phyloP scores from a whole-genome alignment of 768 basidiomycete genomes.

The Suillus decipiens region DNA sequence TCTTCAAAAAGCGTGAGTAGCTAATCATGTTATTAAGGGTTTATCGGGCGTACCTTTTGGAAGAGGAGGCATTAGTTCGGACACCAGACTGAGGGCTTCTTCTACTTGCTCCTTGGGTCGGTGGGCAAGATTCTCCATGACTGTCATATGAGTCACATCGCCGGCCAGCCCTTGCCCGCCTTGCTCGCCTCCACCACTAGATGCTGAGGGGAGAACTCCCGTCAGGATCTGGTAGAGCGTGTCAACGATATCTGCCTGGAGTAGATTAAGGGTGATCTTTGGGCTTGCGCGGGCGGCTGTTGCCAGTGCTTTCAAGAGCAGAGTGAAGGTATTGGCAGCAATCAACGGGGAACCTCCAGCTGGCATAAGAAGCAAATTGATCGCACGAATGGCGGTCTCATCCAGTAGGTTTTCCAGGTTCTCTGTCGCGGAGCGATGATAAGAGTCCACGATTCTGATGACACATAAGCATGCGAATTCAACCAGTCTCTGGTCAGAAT shows the following conservation, averaged over 20 bases:
- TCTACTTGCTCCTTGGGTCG: constrained; percentile 97
- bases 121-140: constrained; percentile 96
- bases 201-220: constrained; percentile 80
- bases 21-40: neutral
- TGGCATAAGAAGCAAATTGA: constrained; percentile 84
- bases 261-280: constrained; percentile 79
- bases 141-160: constrained; percentile 92
- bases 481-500: constrained; percentile 95
- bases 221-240: constrained; percentile 95
- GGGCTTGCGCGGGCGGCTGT: constrained; percentile 88
- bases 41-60: constrained; percentile 67
- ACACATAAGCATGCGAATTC: constrained; percentile 95
- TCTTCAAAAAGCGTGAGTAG: constrained; percentile 45
- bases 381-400: constrained; percentile 72
- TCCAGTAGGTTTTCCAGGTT: constrained; percentile 88
- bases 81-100: constrained; percentile 85
- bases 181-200: constrained; percentile 46
- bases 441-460: constrained; percentile 92
- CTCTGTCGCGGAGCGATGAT: constrained; percentile 80
- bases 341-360: constrained; percentile 86
- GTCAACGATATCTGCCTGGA: constrained; percentile 91
- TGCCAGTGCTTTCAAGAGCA: constrained; percentile 82
- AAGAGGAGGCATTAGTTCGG: constrained; percentile 90
- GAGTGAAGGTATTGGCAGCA: constrained; percentile 84
- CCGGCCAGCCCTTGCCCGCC: constrained; percentile 82